Evolutionary conservation across 108 stramenopile genomes (phyloP), one percentile per base, ranked within the genome.

Genomic region (Discostella stelligeroides): DNA sequence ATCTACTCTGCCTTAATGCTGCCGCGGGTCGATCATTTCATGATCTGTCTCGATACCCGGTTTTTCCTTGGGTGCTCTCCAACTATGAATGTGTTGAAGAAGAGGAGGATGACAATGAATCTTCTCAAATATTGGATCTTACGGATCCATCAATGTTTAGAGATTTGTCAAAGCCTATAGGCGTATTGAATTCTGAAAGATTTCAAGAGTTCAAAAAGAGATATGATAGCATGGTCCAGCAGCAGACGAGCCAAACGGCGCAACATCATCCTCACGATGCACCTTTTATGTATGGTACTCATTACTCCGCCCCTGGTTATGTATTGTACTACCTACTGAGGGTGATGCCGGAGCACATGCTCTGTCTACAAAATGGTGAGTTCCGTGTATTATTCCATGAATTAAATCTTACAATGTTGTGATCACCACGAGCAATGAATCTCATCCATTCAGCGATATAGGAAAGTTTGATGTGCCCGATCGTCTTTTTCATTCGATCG

Each of bases 1-100:
- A 99, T 86, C 70, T 99, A n/a, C 65, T 93, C 53, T 79, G 85
- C 27, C 76, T 99, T 24, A 99, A 99, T 84, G 86, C 90, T 24
- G 94, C 95, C 7, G 97, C 98, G 5, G 98, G 94, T 9, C 80
- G 99, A 51, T 89, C 85, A 48, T 83, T 93, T 54, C 93, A 95
- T 66, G 99, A 99, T 74, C 64, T 99, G 49, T 92, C 95, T 2
- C 94, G 98, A 60, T 99, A 99, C 81, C 99, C 99, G 21, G 98
- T 99, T 14, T 98, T 98, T 79, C 99, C 99, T 10, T 98, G 98
- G 97, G 90, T 99, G 11, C 50, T 99, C 18, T 51, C 84, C 30
- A 92, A 96, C 79, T 99, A 94, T 76, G 72, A 49, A 46, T 82
- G 84, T 68, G 39, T 74, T 97, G 51, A 92, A 95, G 80, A 68